A percentile compares a stretch with the other conserved stretches of the same genome.
phyloP scores from a whole-genome alignment of 2,329 filamentous ascomycete species.

The Lizonia empirigonia region DNA sequence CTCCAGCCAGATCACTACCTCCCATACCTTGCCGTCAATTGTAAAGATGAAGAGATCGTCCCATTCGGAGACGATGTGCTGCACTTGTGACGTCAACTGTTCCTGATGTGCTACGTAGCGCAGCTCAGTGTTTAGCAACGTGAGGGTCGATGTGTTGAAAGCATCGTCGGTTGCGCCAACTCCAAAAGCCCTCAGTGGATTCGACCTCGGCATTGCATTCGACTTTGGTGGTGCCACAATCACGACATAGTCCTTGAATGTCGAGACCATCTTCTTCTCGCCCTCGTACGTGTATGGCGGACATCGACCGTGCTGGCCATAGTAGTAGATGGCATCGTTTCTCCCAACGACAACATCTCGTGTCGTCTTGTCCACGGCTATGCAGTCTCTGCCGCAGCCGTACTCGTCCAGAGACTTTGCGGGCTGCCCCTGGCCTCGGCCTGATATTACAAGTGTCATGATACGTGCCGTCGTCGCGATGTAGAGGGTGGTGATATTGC shows the following conservation, averaged over 20 bases:
- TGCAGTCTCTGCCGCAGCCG: conserved; percentile 92
- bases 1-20: not conserved
- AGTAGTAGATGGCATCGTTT: conserved; percentile 95
- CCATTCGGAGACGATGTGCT: conserved; percentile 84
- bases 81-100: conserved; percentile 78
- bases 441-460: conserved; percentile 83
- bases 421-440: conserved; percentile 85
- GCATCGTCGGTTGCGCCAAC: conserved; percentile 74
- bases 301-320: conserved; percentile 81
- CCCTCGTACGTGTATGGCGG: conserved; percentile 91
- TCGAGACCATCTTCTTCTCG: conserved; percentile 79
- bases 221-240: conserved; percentile 79
- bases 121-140: conserved; percentile 87
- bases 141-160: conserved; percentile 86
- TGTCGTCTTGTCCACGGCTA: conserved; percentile 80
- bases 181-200: conserved; percentile 74
- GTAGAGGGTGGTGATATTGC: conserved; percentile 76
- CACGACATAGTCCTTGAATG: conserved; percentile 84
- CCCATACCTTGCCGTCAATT: conserved; percentile 84
- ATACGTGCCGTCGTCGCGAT: conserved; percentile 90
- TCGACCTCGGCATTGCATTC: conserved; percentile 59
- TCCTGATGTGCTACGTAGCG: conserved; percentile 91
- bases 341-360: conserved; percentile 90
- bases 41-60: conserved; percentile 89
- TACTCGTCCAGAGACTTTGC: conserved; percentile 86